Base-by-base conservation (phyloP, 768 basidiomycete species). In the Boletus reticulatus region DNA sequence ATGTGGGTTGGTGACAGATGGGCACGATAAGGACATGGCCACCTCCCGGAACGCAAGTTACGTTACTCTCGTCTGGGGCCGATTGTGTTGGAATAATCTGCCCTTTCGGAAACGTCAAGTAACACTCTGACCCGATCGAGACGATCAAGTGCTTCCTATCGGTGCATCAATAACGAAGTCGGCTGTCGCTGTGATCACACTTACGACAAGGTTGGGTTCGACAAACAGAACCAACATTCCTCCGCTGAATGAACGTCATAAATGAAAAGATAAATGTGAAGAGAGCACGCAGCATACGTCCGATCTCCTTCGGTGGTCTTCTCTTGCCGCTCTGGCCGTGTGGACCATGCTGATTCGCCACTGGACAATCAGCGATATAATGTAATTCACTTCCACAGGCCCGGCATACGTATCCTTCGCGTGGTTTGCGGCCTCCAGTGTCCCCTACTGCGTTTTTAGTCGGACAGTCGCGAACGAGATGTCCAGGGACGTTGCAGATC, bases 191-290 rank as follows among this genome's bases (percentile, higher is more conserved):
- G 49, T 48, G 3, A 36, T 38, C 22, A 80, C 88, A 80, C 88
- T 59, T 67, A 92, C 86, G 92, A 88, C 38, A 98, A 78, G 62
- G 84, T 87, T 1, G 96, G 95, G 67, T 98, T 98, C 41, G 93
- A 95, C 50, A 99, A 72, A 70, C 97, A 99, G 76, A 99, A 98
- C 96, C 96, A 98, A 72, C 96, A 98, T 70, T 94, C 91, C 53
- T 90, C 90, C 61, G 93, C 92, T 92, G 66, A 45, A 60, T 27
- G 55, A 53, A 31, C 45, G 29, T 10, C 20, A 39, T 66, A 9
- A 61, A 55, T 32, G 29, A 19, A 7, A 39, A 39, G 13, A 37
- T 17, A 38, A 14, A 42, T 14, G 13, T 4, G 5, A 61, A n/a
- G 16, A 42, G 8, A 31, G 49, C 32, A 48, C n/a, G n/a, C 9